Percentiles rank a stretch among this genome's conserved stretches.
Conservation (phyloP, 257 asterid genomes). For the Nicotiana sylvestris region DNA sequence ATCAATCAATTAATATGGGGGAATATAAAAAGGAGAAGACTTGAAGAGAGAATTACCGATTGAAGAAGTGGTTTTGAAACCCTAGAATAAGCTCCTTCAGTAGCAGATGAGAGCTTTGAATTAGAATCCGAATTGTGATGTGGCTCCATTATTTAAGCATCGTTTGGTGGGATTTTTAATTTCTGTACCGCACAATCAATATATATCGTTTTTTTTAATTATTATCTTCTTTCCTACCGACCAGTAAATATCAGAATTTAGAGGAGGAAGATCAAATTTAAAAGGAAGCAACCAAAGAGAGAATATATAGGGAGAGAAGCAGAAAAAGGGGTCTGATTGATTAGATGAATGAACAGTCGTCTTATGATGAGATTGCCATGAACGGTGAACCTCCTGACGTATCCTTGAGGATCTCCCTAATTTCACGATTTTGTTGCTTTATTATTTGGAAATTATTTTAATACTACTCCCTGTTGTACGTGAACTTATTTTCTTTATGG, state of each 20-base stretch:
- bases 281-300: neutral
- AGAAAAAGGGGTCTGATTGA: neutral
- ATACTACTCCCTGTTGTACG: no score
- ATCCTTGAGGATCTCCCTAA: neutral
- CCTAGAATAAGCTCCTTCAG: constrained; percentile 7
- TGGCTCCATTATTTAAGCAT: constrained; percentile 5
- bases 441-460: no score
- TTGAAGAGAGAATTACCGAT: constrained; percentile 16
- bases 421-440: neutral
- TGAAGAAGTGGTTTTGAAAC: neutral
- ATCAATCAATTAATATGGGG: neutral
- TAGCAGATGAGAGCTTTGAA: neutral
- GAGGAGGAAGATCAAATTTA: neutral
- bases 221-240: neutral
- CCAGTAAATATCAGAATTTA: neutral
- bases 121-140: neutral
- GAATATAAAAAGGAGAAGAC: neutral
- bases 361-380: no score
- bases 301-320: neutral
- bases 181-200: neutral
- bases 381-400: neutral
- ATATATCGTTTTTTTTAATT: neutral
- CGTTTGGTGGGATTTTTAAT: neutral
- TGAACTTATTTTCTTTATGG: no score
- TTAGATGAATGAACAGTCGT: neutral